Conservation (phyloP, 2,329 filamentous ascomycete genomes). For the Trichothecium sympodiale region DNA sequence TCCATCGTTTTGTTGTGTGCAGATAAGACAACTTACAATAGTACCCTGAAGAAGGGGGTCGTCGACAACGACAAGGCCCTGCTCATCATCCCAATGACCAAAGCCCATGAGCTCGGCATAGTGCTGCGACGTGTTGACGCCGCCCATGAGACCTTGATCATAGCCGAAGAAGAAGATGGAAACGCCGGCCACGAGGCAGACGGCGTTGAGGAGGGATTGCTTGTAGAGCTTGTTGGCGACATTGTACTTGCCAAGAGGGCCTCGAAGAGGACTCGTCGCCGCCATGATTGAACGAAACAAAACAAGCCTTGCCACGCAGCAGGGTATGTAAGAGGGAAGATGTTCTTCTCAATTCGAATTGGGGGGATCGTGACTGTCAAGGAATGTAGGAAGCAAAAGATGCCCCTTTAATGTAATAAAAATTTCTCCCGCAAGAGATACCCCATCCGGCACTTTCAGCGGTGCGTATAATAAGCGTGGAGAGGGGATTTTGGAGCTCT, state of each 20-base stretch:
- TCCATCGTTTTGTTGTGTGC: conserved; percentile 8
- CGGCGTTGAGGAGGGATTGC: conserved; percentile 42
- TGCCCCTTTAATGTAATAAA: too few species aligned
- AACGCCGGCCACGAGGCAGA: conserved; percentile 52
- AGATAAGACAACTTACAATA: conserved; percentile 10
- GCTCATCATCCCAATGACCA: conserved; percentile 42
- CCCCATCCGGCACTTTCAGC: too few species aligned
- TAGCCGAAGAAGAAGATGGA: conserved; percentile 60
- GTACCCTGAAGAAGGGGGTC: conserved; percentile 26
- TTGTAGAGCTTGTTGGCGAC: conserved; percentile 45
- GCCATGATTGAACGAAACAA: too few species aligned
- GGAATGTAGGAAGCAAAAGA: too few species aligned
- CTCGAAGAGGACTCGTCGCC: conserved; percentile 19
- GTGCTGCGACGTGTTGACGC: conserved; percentile 54
- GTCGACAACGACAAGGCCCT: conserved; percentile 43
- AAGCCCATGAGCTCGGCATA: conserved; percentile 57
- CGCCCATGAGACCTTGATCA: conserved; percentile 48
- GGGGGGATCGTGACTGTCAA: too few species aligned
- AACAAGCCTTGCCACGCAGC: too few species aligned
- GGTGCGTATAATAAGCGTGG: too few species aligned
- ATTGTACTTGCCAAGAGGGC: conserved; percentile 59
- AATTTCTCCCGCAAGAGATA: too few species aligned
- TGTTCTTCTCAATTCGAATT: too few species aligned
- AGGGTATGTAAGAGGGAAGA: too few species aligned
- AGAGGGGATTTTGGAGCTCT: too few species aligned